Conservation (phyloP, 441 rosid species). For the Manihot esculenta region DNA sequence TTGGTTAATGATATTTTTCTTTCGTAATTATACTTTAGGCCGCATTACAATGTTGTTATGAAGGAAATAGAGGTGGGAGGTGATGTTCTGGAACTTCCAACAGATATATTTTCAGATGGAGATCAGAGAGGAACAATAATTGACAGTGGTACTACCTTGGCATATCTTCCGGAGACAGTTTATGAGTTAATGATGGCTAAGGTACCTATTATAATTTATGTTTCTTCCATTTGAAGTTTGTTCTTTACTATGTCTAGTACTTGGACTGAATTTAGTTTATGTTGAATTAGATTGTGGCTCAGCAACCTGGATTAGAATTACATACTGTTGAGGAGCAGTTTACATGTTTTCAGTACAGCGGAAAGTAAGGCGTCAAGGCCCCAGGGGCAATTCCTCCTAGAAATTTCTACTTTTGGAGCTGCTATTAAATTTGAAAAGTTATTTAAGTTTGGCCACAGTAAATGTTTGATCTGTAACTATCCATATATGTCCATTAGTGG, state of each 20-base stretch:
- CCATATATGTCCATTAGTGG: background rate
- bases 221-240: constrained; percentile 17
- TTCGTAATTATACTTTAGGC: constrained; percentile 46
- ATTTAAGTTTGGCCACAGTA: background rate
- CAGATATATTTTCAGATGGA: constrained; percentile 51
- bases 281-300: constrained; percentile 49
- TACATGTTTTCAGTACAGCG: constrained; percentile 55
- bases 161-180: constrained; percentile 66
- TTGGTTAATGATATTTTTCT: constrained; percentile 11
- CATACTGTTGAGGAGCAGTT: constrained; percentile 71
- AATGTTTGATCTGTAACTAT: background rate
- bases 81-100: constrained; percentile 46
- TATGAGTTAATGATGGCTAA: constrained; percentile 47
- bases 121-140: constrained; percentile 69
- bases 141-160: constrained; percentile 93
- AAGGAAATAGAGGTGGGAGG: constrained; percentile 72
- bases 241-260: background rate
- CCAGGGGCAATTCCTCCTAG: constrained; percentile 17
- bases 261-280: background rate
- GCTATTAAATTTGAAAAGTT: background rate
- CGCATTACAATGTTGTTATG: constrained; percentile 81
- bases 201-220: constrained; percentile 31
- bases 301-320: constrained; percentile 49
- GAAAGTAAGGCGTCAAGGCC: constrained; percentile 54
- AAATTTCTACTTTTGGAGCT: constrained; percentile 8